Percentiles rank a stretch among this genome's conserved stretches.
Conservation (phyloP, 352 stramenopile genomes). For the Phytophthora podocarpi region DNA sequence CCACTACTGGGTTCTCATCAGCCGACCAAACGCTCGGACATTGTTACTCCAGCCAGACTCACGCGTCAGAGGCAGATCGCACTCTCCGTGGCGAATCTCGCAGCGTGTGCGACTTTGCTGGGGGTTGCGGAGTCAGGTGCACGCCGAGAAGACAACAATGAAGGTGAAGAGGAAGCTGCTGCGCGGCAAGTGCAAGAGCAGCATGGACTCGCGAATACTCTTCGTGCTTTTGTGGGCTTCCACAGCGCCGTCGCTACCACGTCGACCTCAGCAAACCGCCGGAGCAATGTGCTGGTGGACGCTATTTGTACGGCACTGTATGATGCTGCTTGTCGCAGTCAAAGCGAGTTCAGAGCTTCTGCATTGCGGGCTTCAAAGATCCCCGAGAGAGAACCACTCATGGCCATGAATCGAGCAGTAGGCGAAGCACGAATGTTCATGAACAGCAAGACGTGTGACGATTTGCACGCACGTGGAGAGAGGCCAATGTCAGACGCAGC, state of each 20-base stretch:
- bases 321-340: conserved; percentile 8
- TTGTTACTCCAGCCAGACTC: conserved; percentile 48
- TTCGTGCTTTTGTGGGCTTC: conserved; percentile 76
- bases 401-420: conserved; percentile 45
- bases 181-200: conserved; percentile 41
- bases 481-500: conserved; percentile 35
- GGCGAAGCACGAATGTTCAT: conserved; percentile 61
- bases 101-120: conserved; percentile 44
- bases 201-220: conserved; percentile 53
- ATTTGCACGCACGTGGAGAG: conserved; percentile 55
- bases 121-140: conserved; percentile 30
- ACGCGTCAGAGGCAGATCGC: conserved; percentile 62
- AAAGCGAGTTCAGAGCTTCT: conserved; percentile 8
- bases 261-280: conserved; percentile 18
- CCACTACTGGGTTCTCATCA: conserved; percentile 7
- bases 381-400: conserved; percentile 56
- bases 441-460: conserved; percentile 64
- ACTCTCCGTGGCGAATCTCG: conserved; percentile 66
- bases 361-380: conserved; percentile 9
- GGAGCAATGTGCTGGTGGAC: conserved; percentile 43
- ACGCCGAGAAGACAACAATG: not conserved
- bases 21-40: conserved; percentile 15
- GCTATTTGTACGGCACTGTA: conserved; percentile 43
- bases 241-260: conserved; percentile 61
- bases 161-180: conserved; percentile 9